Conservation (phyloP, 129 eudicot species). For the Artemisia argyi region DNA sequence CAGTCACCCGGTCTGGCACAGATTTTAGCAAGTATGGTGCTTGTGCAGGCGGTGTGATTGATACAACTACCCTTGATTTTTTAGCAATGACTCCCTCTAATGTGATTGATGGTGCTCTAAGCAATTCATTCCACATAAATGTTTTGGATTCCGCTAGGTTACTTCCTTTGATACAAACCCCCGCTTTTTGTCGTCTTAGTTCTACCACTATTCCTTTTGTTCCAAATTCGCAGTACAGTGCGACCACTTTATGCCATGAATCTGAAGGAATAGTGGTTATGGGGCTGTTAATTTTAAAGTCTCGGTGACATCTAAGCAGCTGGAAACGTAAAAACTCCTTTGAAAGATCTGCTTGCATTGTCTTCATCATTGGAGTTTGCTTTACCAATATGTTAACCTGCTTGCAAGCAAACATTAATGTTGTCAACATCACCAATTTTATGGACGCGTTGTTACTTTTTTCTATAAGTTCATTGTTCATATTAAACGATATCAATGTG, state of each 20-base stretch:
- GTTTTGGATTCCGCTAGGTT: conserved; percentile 39
- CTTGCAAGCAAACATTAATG: conserved; percentile 4
- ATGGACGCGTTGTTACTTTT: no score
- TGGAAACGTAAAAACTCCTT: conserved; percentile 68
- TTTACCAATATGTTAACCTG: conserved; percentile 49
- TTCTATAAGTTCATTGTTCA: no score
- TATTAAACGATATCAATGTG: no score
- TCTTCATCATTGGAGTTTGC: conserved; percentile 27
- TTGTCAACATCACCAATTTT: background rate
- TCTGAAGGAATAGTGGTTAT: conserved; percentile 31
- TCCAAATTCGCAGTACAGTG: conserved; percentile 86
- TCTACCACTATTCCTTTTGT: conserved; percentile 76
- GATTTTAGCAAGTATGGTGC: conserved; percentile 83
- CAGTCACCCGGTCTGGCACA: conserved; percentile 89
- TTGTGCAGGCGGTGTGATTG: conserved; percentile 98
- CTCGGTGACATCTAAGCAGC: conserved; percentile 60
- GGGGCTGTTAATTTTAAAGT: conserved; percentile 65
- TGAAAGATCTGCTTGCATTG: conserved; percentile 27
- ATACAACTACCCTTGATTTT: conserved; percentile 47
- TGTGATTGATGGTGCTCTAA: conserved; percentile 78
- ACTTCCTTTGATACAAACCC: conserved; percentile 65
- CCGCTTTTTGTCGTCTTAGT: conserved; percentile 51
- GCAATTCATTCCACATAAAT: conserved; percentile 76
- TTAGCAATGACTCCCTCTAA: conserved; percentile 45
- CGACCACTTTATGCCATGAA: conserved; percentile 64